Conservation (phyloP, 441 rosid genomes). For the Gossypium lobatum region DNA sequence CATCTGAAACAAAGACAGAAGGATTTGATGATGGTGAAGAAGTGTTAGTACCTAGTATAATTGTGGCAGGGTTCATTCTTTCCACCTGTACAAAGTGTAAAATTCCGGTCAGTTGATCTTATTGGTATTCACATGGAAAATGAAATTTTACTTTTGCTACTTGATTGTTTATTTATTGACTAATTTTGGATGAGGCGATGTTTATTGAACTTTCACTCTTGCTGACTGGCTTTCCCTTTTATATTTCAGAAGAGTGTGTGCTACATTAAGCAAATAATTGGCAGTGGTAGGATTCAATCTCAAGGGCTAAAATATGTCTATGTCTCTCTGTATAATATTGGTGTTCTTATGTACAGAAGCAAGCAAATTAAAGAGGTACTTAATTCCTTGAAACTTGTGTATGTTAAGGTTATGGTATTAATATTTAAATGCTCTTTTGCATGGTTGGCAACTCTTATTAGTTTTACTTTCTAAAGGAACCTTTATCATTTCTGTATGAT, state of each 20-base stretch:
- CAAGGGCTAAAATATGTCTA: constrained; percentile 61
- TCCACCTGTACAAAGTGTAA: constrained; percentile 51
- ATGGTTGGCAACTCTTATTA: neutral
- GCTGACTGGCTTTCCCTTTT: constrained; percentile 26
- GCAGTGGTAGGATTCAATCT: constrained; percentile 56
- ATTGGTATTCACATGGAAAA: constrained; percentile 7
- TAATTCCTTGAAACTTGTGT: neutral
- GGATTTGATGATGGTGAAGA: constrained; percentile 41
- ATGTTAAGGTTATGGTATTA: constrained; percentile 1
- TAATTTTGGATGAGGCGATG: constrained; percentile 8
- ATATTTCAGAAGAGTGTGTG: constrained; percentile 49
- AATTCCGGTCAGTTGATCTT: constrained; percentile 46
- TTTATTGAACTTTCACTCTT: neutral
- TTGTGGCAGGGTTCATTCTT: constrained; percentile 76
- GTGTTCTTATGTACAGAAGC: constrained; percentile 60
- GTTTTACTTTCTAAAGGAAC: neutral
- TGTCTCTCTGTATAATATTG: constrained; percentile 58
- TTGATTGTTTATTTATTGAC: constrained; percentile 17
- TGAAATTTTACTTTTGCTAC: neutral
- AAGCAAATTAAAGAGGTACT: constrained; percentile 71
- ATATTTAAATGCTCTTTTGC: neutral
- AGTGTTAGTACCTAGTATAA: constrained; percentile 40
- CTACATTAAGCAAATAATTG: constrained; percentile 48
- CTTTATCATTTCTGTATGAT: neutral
- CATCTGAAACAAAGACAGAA: constrained; percentile 38